Evolutionary conservation across 2,329 filamentous ascomycete genomes (phyloP), one percentile per base, ranked within the genome.

Genomic region (Fusarium domesticum): DNA sequence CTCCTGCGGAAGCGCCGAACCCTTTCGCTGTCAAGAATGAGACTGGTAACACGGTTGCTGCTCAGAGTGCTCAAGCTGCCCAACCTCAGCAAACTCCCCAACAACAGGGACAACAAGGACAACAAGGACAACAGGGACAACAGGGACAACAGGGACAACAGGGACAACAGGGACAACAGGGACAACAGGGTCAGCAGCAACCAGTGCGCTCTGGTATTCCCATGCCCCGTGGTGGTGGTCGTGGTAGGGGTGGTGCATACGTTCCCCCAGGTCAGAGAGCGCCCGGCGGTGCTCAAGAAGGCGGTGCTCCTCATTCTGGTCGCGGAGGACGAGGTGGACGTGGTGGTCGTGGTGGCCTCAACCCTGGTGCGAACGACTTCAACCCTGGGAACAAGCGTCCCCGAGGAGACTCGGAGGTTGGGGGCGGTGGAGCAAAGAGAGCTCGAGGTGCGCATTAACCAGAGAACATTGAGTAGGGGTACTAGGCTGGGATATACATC

Each of bases 361-460:
- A 78, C 51, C 71, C 74, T 1, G 66, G 65, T 11, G 78, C 75
- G 8, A 68, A 72, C 37, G 81, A 83, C 44, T 76, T 80, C 53
- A 78, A 80, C 33, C 74, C 76, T 7, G 77, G 78, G 4, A 77
- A 72, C 53, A 82, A 83, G 64, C 70, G 79, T 19, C 72, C 76
- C 12, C 69, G 79, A 41, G 77, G 80, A 37, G 79, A 83, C 42
- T 68, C 66, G 1, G 70, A 73, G 39, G 62, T 51, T 17, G 69
- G 67, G n/a, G n/a, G n/a, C 4, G 69, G 63, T 15, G 70, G 70
- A 16, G 69, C 68, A 4, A 73, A 73, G 60, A 60, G 71, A 46
- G 66, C 69, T 4, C 61, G 70, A 28, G 70, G 70, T 47, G 66
- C 64, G 17, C 67, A 70, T 34, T 70, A 57, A 61, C 53, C 34